These are phyloP conservation scores for Pelargonium hybrid DNA, from an alignment of 441 rosid species.

Conservation along the genomic window DNA sequence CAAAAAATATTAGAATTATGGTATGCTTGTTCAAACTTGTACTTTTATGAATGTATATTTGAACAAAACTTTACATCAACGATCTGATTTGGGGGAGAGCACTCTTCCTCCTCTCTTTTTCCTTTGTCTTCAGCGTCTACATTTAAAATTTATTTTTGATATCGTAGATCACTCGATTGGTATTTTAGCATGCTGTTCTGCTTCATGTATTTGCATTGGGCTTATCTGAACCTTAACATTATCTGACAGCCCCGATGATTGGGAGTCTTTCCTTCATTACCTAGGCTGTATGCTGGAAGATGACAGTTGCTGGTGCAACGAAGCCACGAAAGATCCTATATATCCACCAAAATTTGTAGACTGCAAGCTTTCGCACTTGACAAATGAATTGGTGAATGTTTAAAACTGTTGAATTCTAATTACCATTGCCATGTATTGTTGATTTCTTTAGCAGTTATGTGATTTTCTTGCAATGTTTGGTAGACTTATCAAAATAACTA, in stretches of 20 bases:
- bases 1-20: conserved; percentile 68
- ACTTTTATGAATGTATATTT: not conserved
- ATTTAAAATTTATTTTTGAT: no score
- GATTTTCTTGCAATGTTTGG: conserved; percentile 10
- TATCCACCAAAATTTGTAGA: conserved; percentile 38
- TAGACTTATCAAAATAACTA: conserved; percentile 16
- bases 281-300: conserved; percentile 92
- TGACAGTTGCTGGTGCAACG: conserved; percentile 53
- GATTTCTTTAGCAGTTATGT: not conserved
- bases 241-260: conserved; percentile 91
- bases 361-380: conserved; percentile 53
- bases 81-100: no score
- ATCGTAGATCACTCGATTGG: not conserved
- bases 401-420: conserved; percentile 9
- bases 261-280: conserved; percentile 93
- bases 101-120: not conserved
- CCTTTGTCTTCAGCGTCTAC: not conserved
- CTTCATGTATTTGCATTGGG: conserved; percentile 1
- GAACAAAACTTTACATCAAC: no score
- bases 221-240: conserved; percentile 24
- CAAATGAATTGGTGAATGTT: conserved; percentile 63
- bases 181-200: not conserved
- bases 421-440: not conserved
- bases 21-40: conserved; percentile 32
- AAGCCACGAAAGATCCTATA: conserved; percentile 32